Base-by-base conservation (phyloP, 805 yeast species). In the Candida incommunis region DNA sequence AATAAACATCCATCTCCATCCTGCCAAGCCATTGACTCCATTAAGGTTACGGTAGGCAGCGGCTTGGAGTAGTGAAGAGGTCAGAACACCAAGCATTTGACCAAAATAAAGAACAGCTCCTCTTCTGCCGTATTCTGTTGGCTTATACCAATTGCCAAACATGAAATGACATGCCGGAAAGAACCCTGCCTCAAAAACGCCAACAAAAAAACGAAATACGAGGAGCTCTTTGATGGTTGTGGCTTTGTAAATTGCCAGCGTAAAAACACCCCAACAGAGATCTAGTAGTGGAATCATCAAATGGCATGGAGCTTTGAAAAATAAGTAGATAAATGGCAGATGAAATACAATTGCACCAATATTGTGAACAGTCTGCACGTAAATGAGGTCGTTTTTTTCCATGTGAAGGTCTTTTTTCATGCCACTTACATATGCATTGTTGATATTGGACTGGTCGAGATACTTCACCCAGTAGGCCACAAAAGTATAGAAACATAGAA, bases 391-490 rank as follows among this genome's bases (percentile, higher is more conserved):
- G 55, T 78, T 74, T 16, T 82, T 82, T 44, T 66, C 51, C 70
- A 80, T 71, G 3, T 66, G 63, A 34, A 80, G 61, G 42, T 68
- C 78, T 51, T 72, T 76, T 50, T 71, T 61, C 74, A 80, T 68
- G 23, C 82, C 81, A 13, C 80, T 71, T 27, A 78, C 78, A 54
- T 78, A 81, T 1, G 86, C 86, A 54, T 80, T 76, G 46, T 70
- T 69, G 47, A 75, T 64, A 56, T 79, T 80, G 34, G 75, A 66
- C 43, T 69, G 69, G 54, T 80, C 86, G 43, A 80, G 64, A 44
- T 76, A 75, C 55, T 79, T 80, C 45, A 79, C 74, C 82, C 82
- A 81, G 58, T 79, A 79, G 1, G 76, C 76, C 47, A 76, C 59
- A 57, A 77, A 71, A 0, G 80, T 67, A 50, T 75, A 75, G 37